Percentiles rank a stretch among this genome's conserved stretches.
phyloP scores from a whole-genome alignment of 1,284 basidiomycete species.

The Afroboletus lepidellus region DNA sequence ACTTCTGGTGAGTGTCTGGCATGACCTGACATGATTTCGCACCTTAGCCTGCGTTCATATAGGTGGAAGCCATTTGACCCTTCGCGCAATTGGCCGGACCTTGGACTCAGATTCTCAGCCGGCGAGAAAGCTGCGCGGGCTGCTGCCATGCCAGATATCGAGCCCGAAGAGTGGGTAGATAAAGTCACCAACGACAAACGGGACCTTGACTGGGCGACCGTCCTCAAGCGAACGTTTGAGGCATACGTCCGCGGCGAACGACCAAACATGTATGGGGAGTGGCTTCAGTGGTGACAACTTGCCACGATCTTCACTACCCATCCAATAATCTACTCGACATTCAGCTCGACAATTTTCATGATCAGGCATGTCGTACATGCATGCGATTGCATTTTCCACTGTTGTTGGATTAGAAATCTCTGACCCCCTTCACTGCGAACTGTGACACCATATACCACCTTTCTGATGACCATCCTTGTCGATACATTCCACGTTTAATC shows the following conservation, averaged over 20 bases:
- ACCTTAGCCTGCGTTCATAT: background rate
- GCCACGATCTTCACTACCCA: conserved; percentile 10
- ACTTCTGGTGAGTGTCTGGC: conserved; percentile 59
- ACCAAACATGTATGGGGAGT: conserved; percentile 93
- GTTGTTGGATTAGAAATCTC: conserved; percentile 36
- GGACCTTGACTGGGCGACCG: conserved; percentile 87
- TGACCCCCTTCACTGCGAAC: conserved; percentile 27
- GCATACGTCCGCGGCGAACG: conserved; percentile 81
- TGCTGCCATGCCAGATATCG: conserved; percentile 32
- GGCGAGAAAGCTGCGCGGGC: conserved; percentile 65
- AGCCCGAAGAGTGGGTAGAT: conserved; percentile 41
- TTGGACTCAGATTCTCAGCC: conserved; percentile 74
- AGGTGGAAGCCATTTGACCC: conserved; percentile 96
- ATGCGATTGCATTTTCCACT: conserved; percentile 26
- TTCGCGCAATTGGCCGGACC: conserved; percentile 86
- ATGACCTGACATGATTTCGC: background rate
- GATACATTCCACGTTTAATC: conserved; percentile 21
- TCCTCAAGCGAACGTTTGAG: conserved; percentile 91
- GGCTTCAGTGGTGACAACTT: conserved; percentile 59
- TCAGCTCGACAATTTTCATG: conserved; percentile 25
- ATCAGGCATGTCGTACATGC: conserved; percentile 29
- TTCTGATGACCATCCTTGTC: conserved; percentile 29
- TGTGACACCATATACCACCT: conserved; percentile 30
- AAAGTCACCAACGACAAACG: conserved; percentile 51
- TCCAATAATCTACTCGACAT: conserved; percentile 34